Conservation (phyloP, 2,329 filamentous ascomycete species). For the Aureobasidium sp. region DNA sequence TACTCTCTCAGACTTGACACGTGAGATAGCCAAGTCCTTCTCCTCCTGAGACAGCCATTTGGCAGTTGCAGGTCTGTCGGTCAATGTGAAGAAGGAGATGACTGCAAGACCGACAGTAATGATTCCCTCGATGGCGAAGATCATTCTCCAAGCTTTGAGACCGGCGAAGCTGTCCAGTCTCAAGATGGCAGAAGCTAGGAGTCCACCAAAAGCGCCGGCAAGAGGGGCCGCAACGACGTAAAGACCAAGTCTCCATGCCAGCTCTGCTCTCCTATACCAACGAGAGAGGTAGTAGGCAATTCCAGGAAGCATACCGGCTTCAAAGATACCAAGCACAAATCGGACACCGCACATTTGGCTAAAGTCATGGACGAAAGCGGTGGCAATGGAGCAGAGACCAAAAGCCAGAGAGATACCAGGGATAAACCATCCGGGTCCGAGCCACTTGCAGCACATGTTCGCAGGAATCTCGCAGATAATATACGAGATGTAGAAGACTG, state of each 20-base stretch:
- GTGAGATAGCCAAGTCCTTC: conserved; percentile 58
- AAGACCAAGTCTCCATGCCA: conserved; percentile 59
- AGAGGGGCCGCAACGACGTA: conserved; percentile 67
- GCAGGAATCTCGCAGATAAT: conserved; percentile 65
- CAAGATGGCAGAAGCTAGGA: conserved; percentile 56
- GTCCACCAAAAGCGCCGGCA: conserved; percentile 63
- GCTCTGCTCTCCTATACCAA: conserved; percentile 56
- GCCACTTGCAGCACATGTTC: conserved; percentile 62
- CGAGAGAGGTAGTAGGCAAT: conserved; percentile 54
- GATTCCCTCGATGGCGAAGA: conserved; percentile 65
- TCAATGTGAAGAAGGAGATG: conserved; percentile 57
- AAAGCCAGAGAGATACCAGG: conserved; percentile 57
- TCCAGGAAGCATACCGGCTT: conserved; percentile 67
- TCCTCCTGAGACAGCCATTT: conserved; percentile 59
- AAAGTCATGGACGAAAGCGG: conserved; percentile 56
- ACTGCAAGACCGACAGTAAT: conserved; percentile 53
- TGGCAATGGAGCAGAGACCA: conserved; percentile 55
- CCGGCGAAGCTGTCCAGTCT: conserved; percentile 52
- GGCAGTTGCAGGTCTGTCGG: conserved; percentile 62
- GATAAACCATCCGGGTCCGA: conserved; percentile 67
- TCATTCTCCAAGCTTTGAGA: conserved; percentile 59
- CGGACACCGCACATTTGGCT: conserved; percentile 52
- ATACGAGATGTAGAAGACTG: conserved; percentile 66
- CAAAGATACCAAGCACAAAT: conserved; percentile 57
- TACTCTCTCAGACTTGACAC: conserved; percentile 62